Base-by-base conservation (phyloP, 2,329 filamentous ascomycete species). In the Aspergillus jensenii region DNA sequence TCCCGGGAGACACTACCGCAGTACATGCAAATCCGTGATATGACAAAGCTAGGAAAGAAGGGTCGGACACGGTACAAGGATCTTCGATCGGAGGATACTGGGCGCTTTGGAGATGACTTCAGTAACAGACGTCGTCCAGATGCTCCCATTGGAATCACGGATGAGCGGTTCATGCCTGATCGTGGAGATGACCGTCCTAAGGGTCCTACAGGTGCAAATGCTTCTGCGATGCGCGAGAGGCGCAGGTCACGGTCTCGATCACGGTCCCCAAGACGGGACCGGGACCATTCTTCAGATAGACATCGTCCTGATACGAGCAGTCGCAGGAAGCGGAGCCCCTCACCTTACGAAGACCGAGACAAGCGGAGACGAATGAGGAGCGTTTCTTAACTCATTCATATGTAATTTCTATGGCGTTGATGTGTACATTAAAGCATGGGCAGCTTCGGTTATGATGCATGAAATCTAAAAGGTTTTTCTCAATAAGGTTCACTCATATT, bases 21-120 rank as follows among this genome's bases (percentile, higher is more conserved):
- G 78, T 96, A 93, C 64, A 87, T 99, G 80, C 92, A 96, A 78
- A 87, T 96, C 68, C 82, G 95, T 56, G 95, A 98, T 75, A 91
- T 95, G 89, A 93, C 93, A 14, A 93, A 93, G 78, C 76, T 99
- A 25, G 95, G 95, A 21, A 91, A 90, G 78, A 96, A 96, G 79
- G 93, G 95, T 19, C 87, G 90, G 27, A 93, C 91, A 6, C 90
- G 90, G 74, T 98, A 98, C 76, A 90, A 84, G 67, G 95, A 99
- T 74, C 82, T 99, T 69, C 88, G 87, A 72, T 85, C 81, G 14
- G 93, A 99, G 76, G 95, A 99, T 75, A 99, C 95, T 0, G 95
- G 95, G 0, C 81, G 84, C 31, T 97, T 93, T 89, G 93, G 77
- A 4, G 73, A 75, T 19, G 73, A 73, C 6, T 68, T 69, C 37